phyloP scores from a whole-genome alignment of 805 yeast species.

The Torulaspora gathmanii region DNA sequence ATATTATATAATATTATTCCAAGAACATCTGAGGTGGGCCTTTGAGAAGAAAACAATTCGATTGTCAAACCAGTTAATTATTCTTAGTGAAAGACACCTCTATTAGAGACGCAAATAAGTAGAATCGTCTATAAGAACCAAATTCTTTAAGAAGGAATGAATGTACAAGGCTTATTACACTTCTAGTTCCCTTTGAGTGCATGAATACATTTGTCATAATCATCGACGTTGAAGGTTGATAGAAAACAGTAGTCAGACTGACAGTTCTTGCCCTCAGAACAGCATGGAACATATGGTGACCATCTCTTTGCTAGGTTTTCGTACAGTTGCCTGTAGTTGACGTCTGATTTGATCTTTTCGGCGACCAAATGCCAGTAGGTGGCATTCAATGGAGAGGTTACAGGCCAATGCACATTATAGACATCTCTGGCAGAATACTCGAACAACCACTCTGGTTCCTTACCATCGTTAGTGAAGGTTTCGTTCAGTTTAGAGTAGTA shows the following conservation, averaged over 20 bases:
- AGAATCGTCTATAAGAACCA: background rate
- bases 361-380: slow-evolving; percentile 63
- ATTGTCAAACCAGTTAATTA: too few species aligned
- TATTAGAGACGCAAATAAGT: too few species aligned
- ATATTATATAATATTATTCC: too few species aligned
- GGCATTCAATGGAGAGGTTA: slow-evolving; percentile 55
- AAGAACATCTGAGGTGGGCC: too few species aligned
- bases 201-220: slow-evolving; percentile 30
- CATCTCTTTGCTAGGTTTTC: slow-evolving; percentile 47
- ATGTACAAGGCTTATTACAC: too few species aligned
- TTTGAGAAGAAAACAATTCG: too few species aligned
- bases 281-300: slow-evolving; percentile 52
- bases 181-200: background rate
- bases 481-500: slow-evolving; percentile 57
- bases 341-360: slow-evolving; percentile 40
- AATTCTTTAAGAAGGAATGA: background rate
- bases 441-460: slow-evolving; percentile 57
- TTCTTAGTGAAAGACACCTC: too few species aligned
- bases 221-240: slow-evolving; percentile 37
- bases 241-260: slow-evolving; percentile 41
- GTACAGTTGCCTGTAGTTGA: slow-evolving; percentile 46
- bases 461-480: slow-evolving; percentile 49
- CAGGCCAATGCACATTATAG: slow-evolving; percentile 55
- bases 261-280: slow-evolving; percentile 38
- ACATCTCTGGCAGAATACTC: slow-evolving; percentile 62